Evolutionary conservation across 805 yeast species (phyloP), one percentile per base, ranked within the genome.

Genomic region (Ogataea zsoltii): DNA sequence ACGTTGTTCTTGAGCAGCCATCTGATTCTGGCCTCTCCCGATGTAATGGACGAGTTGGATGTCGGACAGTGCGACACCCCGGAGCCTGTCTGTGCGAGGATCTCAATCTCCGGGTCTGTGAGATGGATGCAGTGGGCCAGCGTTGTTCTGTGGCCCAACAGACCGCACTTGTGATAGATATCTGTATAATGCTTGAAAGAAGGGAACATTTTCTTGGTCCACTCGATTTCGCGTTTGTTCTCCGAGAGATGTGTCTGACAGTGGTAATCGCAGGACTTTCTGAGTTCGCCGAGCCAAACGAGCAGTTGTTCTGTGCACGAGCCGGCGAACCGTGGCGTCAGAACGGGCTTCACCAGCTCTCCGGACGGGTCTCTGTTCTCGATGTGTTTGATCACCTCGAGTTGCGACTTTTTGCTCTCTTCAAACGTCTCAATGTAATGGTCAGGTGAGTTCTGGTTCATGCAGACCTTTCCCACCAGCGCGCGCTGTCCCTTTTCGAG

Each of bases 311-410:
- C 68, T 3, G 88, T 73, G 60, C 97, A 92, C 15, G 87, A 79
- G 2, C 96, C 96, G 0, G 98, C 98, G 70, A 92, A 92, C 46
- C 99, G 70, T 7, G 99, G 98, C 2, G 98, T 92, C 10, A 92
- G 54, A 12, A 91, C 82, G 0, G 98, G 96, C 41, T 75, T 69
- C 13, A 92, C 75, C 3, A 71, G 50, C 15, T 77, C 75, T 29
- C 74, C 70, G 0, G 55, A 50, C 2, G 88, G 83, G 49, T 85
- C 87, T 39, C 79, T 66, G 5, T 63, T 50, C 14, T 65, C 58
- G 30, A 88, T 72, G 58, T 84, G 82, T 9, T 77, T 70, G 3
- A 87, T 73, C 2, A 89, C 80, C 4, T 70, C 65, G 13, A 69
- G 51, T 51, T 87, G 87, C 3, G 82, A 73, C 15, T 66, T 57